phyloP scores from a whole-genome alignment of 148 eudicot genomes.

The Rheum nobile region DNA sequence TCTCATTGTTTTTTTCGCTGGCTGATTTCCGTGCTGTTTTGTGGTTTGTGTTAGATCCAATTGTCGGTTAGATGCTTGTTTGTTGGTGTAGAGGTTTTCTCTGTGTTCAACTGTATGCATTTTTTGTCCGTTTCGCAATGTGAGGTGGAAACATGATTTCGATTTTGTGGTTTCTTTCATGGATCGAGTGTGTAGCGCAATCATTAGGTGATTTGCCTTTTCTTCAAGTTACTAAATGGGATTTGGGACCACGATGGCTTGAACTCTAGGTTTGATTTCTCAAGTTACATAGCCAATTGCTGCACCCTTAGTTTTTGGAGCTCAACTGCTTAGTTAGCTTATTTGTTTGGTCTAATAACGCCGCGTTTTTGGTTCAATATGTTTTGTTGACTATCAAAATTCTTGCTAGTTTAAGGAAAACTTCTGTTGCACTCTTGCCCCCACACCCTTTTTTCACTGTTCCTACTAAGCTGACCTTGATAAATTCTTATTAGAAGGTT shows the following conservation, averaged over 20 bases:
- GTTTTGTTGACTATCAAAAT: background rate
- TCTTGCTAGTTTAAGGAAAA: background rate
- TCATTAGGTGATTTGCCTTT: background rate
- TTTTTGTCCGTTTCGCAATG: background rate
- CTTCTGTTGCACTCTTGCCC: background rate
- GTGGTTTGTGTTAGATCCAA: background rate
- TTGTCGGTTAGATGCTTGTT: background rate
- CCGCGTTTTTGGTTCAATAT: background rate
- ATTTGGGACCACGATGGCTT: slow-evolving; percentile 4
- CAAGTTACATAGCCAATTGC: background rate
- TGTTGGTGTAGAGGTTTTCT: background rate
- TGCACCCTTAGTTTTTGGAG: background rate
- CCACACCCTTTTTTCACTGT: background rate
- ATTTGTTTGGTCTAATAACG: background rate
- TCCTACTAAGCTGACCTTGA: background rate
- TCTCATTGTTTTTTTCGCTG: background rate
- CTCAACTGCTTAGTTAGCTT: background rate
- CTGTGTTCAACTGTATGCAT: background rate
- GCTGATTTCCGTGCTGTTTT: background rate
- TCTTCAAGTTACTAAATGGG: background rate
- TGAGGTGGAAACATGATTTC: background rate
- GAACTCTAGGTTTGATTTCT: background rate
- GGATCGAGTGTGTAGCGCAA: background rate
- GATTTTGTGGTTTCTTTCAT: background rate
- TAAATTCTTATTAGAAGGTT: background rate